Conservation (phyloP, 768 basidiomycete species). For the Boletus subcaerulescens region DNA sequence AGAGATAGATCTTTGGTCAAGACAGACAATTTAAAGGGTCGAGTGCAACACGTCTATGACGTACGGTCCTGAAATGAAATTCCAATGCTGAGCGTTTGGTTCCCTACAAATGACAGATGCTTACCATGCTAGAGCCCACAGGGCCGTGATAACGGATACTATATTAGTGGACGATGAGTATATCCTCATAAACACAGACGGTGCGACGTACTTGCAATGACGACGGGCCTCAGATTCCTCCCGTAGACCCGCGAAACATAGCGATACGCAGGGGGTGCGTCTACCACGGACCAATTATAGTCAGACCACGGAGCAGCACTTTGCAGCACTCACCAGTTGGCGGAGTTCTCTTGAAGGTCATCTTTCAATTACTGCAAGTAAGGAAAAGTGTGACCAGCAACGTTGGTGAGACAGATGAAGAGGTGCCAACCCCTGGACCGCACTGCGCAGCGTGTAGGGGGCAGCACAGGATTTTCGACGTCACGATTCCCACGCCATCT, state of each 20-base stretch:
- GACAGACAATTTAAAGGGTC: background rate
- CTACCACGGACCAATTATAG: background rate
- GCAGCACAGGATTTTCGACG: slow-evolving; percentile 10
- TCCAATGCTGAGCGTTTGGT: background rate
- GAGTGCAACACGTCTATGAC: background rate
- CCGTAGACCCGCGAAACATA: slow-evolving; percentile 55
- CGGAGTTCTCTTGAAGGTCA: slow-evolving; percentile 14
- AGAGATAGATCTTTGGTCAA: background rate
- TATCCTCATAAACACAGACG: background rate
- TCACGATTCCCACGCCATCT: slow-evolving; percentile 26
- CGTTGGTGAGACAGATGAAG: background rate
- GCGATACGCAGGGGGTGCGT: slow-evolving; percentile 57
- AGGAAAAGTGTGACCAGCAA: background rate
- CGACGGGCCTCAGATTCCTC: slow-evolving; percentile 59
- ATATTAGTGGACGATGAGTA: background rate
- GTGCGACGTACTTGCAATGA: slow-evolving; percentile 42
- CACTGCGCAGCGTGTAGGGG: too few relatives aligned
- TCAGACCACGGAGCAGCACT: background rate
- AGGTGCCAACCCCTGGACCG: background rate
- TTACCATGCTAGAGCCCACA: slow-evolving; percentile 67
- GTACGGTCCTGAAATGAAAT: slow-evolving; percentile 19
- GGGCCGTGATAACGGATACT: slow-evolving; percentile 44
- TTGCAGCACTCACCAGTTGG: slow-evolving; percentile 9
- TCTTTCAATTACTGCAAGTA: background rate
- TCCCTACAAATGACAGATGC: slow-evolving; percentile 23